Evolutionary conservation across 2,329 filamentous ascomycete species (phyloP), one percentile per base, ranked within the genome.

Genomic region (Alternaria incomplexa): DNA sequence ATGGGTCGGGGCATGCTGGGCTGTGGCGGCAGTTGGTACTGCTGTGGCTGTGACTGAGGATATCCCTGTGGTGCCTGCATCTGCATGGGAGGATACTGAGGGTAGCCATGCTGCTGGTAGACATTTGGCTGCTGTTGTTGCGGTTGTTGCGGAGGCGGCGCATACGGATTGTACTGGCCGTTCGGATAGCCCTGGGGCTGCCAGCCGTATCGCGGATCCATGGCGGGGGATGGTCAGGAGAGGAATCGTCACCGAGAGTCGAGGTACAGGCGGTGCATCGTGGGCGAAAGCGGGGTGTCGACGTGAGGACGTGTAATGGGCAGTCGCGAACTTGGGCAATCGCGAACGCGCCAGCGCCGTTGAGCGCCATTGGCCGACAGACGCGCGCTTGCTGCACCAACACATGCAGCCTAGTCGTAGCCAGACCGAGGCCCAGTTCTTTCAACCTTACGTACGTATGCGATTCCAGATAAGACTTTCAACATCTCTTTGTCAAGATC

Each of bases 201-300:
- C 71, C 74, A 78, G 68, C 76, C 74, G 58, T 75, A 77, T n/a
- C 73, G 72, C 7, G 76, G 75, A 52, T 79, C 75, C 77, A 79
- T 80, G 48, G 47, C 44, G 13, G 44, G 22, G 10, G 43, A 48
- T 17, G 12, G 15, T 57, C 51, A 22, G 13, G 22, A 30, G 45
- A 25, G 51, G 55, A 46, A 40, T 9, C 2, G 57, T 71, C 70
- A 73, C 70, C 67, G 62, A 36, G 53, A 56, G 58, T 64, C 61
- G 57, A 51, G 46, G 17, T 60, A 25, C 52, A 45, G 50, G 60
- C 54, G 67, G 52, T 66, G 54, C 73, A 76, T 76, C 11, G 58
- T 57, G 61, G 58, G 52, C 48, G 52, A 56, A 59, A 43, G 68
- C 64, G 62, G 63, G 62, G 63, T 60, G 53, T 63, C 58, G 55